Percentiles rank a stretch among this genome's conserved stretches.
These are phyloP conservation scores for Dothistroma septosporum DNA, from an alignment of 2,329 filamentous ascomycete species.

Conservation along the genomic window DNA sequence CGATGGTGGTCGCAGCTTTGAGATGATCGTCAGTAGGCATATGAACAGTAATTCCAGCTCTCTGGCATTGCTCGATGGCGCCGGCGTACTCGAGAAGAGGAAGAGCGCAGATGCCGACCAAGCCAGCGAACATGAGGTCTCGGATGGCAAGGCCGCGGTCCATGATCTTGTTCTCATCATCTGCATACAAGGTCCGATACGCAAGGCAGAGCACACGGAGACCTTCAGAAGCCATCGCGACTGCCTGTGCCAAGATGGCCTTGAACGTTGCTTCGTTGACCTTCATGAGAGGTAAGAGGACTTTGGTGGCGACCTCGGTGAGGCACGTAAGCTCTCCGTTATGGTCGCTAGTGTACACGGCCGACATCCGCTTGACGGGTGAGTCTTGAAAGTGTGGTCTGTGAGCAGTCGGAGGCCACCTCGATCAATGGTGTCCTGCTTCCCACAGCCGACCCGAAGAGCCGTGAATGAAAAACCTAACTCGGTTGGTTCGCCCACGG, in stretches of 20 bases:
- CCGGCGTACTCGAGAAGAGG: conserved; percentile 36
- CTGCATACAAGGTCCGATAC: conserved; percentile 15
- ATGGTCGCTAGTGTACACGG: conserved; percentile 24
- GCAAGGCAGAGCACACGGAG: conserved; percentile 34
- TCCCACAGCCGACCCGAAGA: conserved; percentile 51
- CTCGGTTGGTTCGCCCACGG: conserved; percentile 64
- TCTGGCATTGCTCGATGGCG: conserved; percentile 44
- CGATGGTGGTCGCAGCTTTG: conserved; percentile 46
- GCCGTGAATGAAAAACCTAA: conserved; percentile 71
- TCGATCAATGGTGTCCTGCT: conserved; percentile 8
- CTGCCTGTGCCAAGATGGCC: conserved; percentile 27
- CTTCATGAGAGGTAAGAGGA: conserved; percentile 29
- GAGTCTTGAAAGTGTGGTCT: conserved; percentile 35
- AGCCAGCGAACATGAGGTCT: conserved; percentile 29
- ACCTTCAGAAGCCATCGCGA: conserved; percentile 30
- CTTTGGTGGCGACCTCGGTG: conserved; percentile 35
- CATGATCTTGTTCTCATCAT: conserved; percentile 10
- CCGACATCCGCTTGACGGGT: conserved; percentile 35
- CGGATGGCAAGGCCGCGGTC: conserved; percentile 26
- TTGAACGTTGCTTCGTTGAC: conserved; percentile 19
- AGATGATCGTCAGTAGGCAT: conserved; percentile 49
- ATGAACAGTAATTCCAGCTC: conserved; percentile 47
- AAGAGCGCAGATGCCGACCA: conserved; percentile 54
- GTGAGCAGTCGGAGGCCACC: conserved; percentile 18
- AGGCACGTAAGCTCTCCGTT: conserved; percentile 23